phyloP scores from a whole-genome alignment of 371 early-diverging fungal species.

The Blastocladiella emersonii region DNA sequence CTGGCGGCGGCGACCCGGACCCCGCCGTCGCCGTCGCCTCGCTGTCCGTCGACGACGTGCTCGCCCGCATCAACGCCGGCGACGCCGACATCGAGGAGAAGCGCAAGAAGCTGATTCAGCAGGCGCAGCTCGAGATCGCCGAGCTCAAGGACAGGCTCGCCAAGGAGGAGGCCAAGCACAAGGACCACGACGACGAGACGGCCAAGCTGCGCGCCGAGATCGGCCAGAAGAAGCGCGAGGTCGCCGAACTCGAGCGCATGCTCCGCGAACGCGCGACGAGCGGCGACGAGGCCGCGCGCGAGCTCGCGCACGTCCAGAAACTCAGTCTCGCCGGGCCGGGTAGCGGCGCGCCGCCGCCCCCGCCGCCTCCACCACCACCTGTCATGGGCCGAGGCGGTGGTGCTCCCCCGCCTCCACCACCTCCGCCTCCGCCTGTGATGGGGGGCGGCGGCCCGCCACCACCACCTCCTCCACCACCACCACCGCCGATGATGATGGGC shows the following conservation, averaged over 20 bases:
- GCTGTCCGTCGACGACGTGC: conserved; percentile 12
- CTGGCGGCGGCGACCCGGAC: conserved; percentile 22
- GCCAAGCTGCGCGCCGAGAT: conserved; percentile 1
- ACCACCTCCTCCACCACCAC: neutral
- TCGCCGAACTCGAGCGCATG: conserved; percentile 6
- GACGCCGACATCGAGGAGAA: neutral
- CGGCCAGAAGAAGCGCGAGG: conserved; percentile 1
- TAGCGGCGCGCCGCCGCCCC: neutral
- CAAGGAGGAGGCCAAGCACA: conserved; percentile 1
- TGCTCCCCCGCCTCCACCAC: neutral
- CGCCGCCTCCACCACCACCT: neutral
- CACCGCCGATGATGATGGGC: neutral
- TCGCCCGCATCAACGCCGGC: neutral
- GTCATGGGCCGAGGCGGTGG: neutral
- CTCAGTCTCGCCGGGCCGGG: neutral
- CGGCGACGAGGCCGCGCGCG: neutral
- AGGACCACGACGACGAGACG: conserved; percentile 4
- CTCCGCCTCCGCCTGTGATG: neutral
- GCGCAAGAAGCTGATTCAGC: neutral
- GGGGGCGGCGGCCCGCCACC: neutral
- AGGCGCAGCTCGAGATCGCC: neutral
- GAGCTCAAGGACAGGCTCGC: neutral
- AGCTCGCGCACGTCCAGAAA: neutral
- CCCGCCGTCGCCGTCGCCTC: conserved; percentile 21
- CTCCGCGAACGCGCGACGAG: neutral